These are phyloP conservation scores for Rauvolfia tetraphylla DNA, from an alignment of 257 asterid genomes.

Conservation along the genomic window DNA sequence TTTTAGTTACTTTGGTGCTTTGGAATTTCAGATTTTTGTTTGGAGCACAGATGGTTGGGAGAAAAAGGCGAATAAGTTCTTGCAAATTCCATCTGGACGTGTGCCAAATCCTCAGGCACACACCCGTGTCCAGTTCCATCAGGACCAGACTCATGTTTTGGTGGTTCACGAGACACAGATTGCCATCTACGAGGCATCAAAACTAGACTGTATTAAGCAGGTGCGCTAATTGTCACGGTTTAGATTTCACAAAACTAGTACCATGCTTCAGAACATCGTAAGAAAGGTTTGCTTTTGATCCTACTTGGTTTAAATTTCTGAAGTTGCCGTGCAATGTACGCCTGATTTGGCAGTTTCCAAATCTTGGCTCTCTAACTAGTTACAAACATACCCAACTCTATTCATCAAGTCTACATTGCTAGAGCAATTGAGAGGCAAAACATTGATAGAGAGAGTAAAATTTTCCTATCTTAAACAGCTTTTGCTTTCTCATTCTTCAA, in stretches of 20 bases:
- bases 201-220: constrained; percentile 55
- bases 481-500: too few species aligned
- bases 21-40: constrained; percentile 47
- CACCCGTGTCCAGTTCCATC: constrained; percentile 62
- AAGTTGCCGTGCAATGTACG: too few species aligned
- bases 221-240: constrained; percentile 20
- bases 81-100: constrained; percentile 43
- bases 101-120: constrained; percentile 39
- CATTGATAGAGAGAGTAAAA: too few species aligned
- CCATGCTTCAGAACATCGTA: too few species aligned
- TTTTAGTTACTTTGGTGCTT: constrained; percentile 13
- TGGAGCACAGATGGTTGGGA: constrained; percentile 68
- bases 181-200: constrained; percentile 52
- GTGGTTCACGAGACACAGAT: constrained; percentile 55
- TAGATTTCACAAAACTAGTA: neutral
- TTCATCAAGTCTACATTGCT: too few species aligned
- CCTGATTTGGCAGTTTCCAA: too few species aligned
- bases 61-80: constrained; percentile 37
- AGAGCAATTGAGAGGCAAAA: too few species aligned
- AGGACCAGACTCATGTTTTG: constrained; percentile 57
- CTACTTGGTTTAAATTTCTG: too few species aligned
- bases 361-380: too few species aligned
- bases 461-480: too few species aligned
- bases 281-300: too few species aligned
- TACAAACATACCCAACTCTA: too few species aligned